A percentile compares a stretch with the other conserved stretches of the same genome.
Evolutionary conservation across 1,284 basidiomycete genomes (phyloP).

Genomic region (Apiotrichum gamsii): DNA sequence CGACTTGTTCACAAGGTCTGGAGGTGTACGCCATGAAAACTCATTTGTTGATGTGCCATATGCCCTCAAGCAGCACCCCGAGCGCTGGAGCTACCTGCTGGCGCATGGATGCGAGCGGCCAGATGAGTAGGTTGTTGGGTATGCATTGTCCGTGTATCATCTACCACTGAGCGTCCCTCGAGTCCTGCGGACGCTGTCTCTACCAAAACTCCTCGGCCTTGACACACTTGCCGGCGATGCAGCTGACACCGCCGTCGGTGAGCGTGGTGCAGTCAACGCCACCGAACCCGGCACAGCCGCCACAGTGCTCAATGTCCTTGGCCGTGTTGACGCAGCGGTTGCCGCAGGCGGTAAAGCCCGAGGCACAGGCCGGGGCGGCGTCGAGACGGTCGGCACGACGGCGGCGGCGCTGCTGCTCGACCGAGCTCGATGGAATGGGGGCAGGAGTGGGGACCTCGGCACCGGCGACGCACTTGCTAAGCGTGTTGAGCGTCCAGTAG

Average conservation of each 20-base stretch:
- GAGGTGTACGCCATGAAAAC: not conserved
- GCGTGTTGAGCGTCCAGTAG: conserved; percentile 1
- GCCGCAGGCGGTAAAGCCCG: conserved; percentile 2
- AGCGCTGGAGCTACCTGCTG: too few species aligned
- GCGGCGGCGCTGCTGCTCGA: not conserved
- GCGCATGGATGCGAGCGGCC: too few species aligned
- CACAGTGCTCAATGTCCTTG: conserved; percentile 12
- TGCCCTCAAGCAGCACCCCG: too few species aligned
- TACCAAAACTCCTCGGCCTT: not conserved
- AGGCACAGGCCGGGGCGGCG: not conserved
- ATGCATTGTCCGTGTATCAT: too few species aligned
- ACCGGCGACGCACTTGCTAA: conserved; percentile 10
- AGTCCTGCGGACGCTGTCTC: too few species aligned
- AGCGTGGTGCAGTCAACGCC: conserved; percentile 17
- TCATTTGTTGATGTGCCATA: conserved; percentile 21
- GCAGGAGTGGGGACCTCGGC: conserved; percentile 3
- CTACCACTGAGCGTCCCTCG: too few species aligned
- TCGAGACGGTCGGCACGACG: not conserved
- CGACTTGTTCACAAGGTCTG: not conserved
- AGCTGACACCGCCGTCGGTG: not conserved
- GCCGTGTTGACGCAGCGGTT: conserved; percentile 5
- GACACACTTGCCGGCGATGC: conserved; percentile 10
- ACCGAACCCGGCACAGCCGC: conserved; percentile 10
- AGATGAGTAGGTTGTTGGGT: too few species aligned
- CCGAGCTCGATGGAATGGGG: not conserved